Evolutionary conservation across 1,139 yeast genomes (phyloP).

Genomic region (Ogataea hybrid): DNA sequence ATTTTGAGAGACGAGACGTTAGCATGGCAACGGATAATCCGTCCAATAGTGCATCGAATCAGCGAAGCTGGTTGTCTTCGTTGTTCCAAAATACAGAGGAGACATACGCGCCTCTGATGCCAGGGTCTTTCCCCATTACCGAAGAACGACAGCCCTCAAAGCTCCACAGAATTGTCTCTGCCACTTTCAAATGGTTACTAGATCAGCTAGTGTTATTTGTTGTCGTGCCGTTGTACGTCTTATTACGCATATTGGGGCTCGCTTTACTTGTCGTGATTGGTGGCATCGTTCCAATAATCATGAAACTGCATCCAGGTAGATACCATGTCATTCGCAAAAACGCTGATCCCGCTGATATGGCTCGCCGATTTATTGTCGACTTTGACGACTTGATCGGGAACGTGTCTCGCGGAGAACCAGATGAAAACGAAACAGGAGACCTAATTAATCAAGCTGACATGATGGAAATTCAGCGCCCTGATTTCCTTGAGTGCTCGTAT

Average conservation of each 20-base stretch:
- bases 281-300: conserved; percentile 22
- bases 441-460: conserved; percentile 13
- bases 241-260: conserved; percentile 22
- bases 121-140: conserved; percentile 22
- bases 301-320: conserved; percentile 19
- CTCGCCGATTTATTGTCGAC: conserved; percentile 29
- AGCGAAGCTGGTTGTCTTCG: conserved; percentile 1
- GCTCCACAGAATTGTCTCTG: conserved; percentile 20
- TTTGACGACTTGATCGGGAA: conserved; percentile 33
- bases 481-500: conserved; percentile 70
- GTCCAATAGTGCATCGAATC: conserved; percentile 7
- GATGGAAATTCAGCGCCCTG: conserved; percentile 30
- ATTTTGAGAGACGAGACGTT: conserved; percentile 1
- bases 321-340: conserved; percentile 21
- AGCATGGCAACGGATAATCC: conserved; percentile 8
- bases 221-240: conserved; percentile 25
- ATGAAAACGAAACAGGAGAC: conserved; percentile 3
- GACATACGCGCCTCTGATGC: conserved; percentile 14
- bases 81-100: background rate
- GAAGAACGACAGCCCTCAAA: conserved; percentile 23
- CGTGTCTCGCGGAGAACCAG: conserved; percentile 7
- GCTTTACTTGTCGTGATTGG: conserved; percentile 21
- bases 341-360: conserved; percentile 31
- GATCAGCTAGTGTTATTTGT: conserved; percentile 16
- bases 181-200: conserved; percentile 9